Base-by-base conservation (phyloP, 2,329 filamentous ascomycete species). In the Sodiomyces alkalinus region DNA sequence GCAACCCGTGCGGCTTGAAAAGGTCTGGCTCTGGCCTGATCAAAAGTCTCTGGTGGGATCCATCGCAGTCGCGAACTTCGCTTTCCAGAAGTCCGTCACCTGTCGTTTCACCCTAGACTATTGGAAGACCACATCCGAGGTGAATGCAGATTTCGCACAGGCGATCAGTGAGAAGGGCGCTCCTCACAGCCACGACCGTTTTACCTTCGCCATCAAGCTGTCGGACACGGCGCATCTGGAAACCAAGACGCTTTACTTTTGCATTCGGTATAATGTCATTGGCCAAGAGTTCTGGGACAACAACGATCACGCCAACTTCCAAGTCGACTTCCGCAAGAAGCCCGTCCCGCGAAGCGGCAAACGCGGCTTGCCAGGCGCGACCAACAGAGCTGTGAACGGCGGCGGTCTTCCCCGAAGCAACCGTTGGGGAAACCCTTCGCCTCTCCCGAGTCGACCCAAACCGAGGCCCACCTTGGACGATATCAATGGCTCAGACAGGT, bases 71-170 rank as follows among this genome's bases (percentile, higher is more conserved):
- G 74, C 78, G 47, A 98, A 98, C 52, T 55, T 96, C 23, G 73
- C 85, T 0, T 98, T 92, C 56, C 70, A 86, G 30, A 98, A 98
- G 56, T 53, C 64, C 5, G 82, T 98, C 30, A 74, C 79, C n/a
- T 87, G 83, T 50, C 74, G 90, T 28, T 98, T 98, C 52, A 98
- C 90, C 0, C 68, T 94, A 26, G 90, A 98, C 52, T 90, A 92
- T 56, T 98, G 90, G 90, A 93, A 92, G 64, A 98, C 90, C 0
- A 92, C 86, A 0, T 98, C 90, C 1, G 90, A 98, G 49, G 80
- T 96, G 2, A 66, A 68, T 20, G 87, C 82, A n/a, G 85, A 94
- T 43, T 98, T 72, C 57, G 77, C 75, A 48, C 71, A 80, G 36
- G 80, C 90, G 53, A 68, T 87, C 25, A 14, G 14, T 17, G 14